Base-by-base conservation (phyloP, 768 basidiomycete genomes). In the Amanita inopinata region DNA sequence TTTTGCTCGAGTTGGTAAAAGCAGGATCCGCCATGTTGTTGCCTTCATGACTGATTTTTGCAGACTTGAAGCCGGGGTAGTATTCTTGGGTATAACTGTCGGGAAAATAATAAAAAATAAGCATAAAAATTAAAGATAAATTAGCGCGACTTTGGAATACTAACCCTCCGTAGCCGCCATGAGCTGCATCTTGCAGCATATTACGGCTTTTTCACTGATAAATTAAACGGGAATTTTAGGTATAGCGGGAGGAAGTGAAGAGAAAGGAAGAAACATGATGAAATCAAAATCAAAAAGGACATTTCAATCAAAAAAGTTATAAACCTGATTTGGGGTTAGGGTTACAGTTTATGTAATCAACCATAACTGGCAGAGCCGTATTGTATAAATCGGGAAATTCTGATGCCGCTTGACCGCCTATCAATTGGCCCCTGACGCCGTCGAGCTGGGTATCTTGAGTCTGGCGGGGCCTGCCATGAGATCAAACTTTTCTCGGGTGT, bases 401-500 rank as follows among this genome's bases (percentile, higher is more conserved):
- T 28, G 27, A 28, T 28, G 7, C 27, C 7, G 7, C 27, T 28
- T 28, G 7, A 28, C 27, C 27, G 7, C 27, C 27, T 28, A 28
- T 28, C 27, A 7, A n/a, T n/a, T 28, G 7, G n/a, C n/a, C 27
- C n/a, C 7, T 28, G 27, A n/a, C 27, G 27, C 27, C 7, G 7
- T 28, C 27, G 27, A 28, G n/a, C n/a, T 28, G 17, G 62, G 62
- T 33, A 64, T 60, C 17, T 48, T 46, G 4, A 46, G 32, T 12
- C 50, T 39, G 14, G 57, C 45, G 1, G 51, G 33, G 8, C 43
- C 52, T 1, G 54, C 41, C 39, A 70, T 55, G 41, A 62, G 45
- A 2, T 57, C 56, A 7, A 63, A 38, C 11, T 61, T 58, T 17
- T 64, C 59, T n/a, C 59, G 45, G 1, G 68, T 67, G 41, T 75